Evolutionary conservation across 352 stramenopile genomes (phyloP), one percentile per base, ranked within the genome.

Genomic region (Pythium dissimile): DNA sequence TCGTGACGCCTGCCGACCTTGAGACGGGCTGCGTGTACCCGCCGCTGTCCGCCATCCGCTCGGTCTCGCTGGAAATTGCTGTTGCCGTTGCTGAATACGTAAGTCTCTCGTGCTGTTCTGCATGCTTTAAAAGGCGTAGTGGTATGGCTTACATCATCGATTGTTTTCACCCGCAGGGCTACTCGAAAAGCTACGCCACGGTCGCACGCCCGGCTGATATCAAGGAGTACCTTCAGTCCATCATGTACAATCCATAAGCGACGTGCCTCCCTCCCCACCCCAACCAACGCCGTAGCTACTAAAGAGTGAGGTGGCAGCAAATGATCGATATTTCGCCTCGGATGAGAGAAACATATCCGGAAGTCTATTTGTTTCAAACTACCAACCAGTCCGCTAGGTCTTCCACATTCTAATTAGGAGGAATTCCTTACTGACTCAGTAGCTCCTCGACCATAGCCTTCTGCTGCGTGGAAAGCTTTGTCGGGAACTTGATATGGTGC

Each of bases 401-500:
- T n/a, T n/a, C n/a, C n/a, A n/a, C n/a, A n/a, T n/a, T n/a, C n/a
- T n/a, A n/a, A n/a, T n/a, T n/a, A n/a, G n/a, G n/a, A n/a, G n/a
- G n/a, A n/a, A n/a, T n/a, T n/a, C n/a, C n/a, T n/a, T n/a, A 63
- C 55, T 54, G 16, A 20, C 18, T 42, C 18, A 69, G 31, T 23
- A 69, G 35, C 27, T 59, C 55, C n/a, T 82, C 73, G 26, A 92
- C 72, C 26, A 91, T 66, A 26, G 81, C 57, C 71, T 96, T 98
- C 71, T 99, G 94, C 42, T 88, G 66, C 0, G 72, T 53, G 4
- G 86, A 87, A 26, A 99, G 79, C 51, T 84, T 77, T 53, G 77
- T 80, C 3, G 96, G 97, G 64, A 99, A 99, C 47, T 88, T 73
- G 24, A 99, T 93, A 54, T 98, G 82, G 79, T 98, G 97, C 35